These are phyloP conservation scores for Pichia sp. DNA, from an alignment of 1,139 yeast genomes.

Conservation along the genomic window DNA sequence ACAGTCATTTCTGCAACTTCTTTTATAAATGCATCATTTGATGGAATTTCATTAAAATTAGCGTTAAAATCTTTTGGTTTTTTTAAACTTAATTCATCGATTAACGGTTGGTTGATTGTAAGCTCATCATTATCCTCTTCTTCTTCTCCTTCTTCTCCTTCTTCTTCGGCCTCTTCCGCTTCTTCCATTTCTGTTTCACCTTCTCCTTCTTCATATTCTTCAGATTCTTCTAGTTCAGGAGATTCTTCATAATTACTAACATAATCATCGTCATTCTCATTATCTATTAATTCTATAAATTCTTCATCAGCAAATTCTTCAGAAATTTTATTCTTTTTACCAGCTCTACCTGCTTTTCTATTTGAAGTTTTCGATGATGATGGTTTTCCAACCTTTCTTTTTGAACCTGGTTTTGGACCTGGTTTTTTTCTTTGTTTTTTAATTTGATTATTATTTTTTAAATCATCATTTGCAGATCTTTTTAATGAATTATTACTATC, in stretches of 20 bases:
- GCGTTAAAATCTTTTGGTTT: conserved; percentile 18
- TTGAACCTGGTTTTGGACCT: background rate
- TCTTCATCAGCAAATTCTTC: conserved; percentile 11
- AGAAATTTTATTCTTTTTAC: background rate
- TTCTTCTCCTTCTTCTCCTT: conserved; percentile 8
- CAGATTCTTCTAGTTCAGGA: conserved; percentile 4
- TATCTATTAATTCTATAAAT: conserved; percentile 4
- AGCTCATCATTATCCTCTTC: conserved; percentile 1
- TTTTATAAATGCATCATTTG: conserved; percentile 18
- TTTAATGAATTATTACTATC: background rate
- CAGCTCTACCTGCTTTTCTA: conserved; percentile 3
- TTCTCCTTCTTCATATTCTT: conserved; percentile 3
- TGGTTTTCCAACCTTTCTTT: background rate
- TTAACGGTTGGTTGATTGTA: conserved; percentile 1
- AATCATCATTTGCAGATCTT: background rate
- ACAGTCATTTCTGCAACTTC: conserved; percentile 19
- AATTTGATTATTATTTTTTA: conserved; percentile 1
- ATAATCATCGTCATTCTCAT: conserved; percentile 12
- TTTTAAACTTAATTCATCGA: conserved; percentile 26
- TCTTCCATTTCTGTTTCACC: conserved; percentile 8
- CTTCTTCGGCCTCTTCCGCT: conserved; percentile 10
- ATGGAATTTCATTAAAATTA: conserved; percentile 18
- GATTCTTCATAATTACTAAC: conserved; percentile 6
- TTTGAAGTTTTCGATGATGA: background rate
- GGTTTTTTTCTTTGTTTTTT: conserved; percentile 9